Conservation (phyloP, 2,329 filamentous ascomycete genomes). For the Paraphoma sp. region DNA sequence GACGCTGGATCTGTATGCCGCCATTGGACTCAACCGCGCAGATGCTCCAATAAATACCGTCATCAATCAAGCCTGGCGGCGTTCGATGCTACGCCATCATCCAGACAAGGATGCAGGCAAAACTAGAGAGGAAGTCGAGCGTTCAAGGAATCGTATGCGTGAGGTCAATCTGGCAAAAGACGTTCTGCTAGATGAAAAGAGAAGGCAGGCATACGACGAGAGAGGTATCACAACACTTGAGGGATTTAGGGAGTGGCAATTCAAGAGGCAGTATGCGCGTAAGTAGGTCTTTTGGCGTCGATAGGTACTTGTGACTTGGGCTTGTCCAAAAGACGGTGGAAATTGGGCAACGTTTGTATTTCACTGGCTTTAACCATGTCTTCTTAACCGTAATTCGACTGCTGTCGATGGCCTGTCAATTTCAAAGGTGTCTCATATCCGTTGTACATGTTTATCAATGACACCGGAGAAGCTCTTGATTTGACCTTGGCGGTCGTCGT, state of each 20-base stretch:
- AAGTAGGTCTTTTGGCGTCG: background rate
- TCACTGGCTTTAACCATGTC: too few species aligned
- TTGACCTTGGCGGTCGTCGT: too few species aligned
- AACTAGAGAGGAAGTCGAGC: background rate
- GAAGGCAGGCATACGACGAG: slow-evolving; percentile 11
- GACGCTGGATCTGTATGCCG: background rate
- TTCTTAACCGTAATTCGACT: too few species aligned
- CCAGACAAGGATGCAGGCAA: background rate
- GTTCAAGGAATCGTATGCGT: slow-evolving; percentile 2
- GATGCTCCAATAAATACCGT: background rate
- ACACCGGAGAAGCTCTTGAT: too few species aligned
- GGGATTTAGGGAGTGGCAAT: slow-evolving; percentile 1
- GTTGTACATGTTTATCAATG: too few species aligned
- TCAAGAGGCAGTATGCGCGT: slow-evolving; percentile 6
- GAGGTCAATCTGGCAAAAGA: slow-evolving; percentile 6
- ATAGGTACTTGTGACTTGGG: background rate
- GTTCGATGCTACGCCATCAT: background rate
- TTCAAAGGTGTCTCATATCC: too few species aligned
- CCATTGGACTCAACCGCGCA: background rate
- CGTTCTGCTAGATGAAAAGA: slow-evolving; percentile 4
- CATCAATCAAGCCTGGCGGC: background rate
- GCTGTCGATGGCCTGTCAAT: too few species aligned
- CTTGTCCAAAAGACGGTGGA: too few species aligned
- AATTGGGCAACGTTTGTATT: too few species aligned
- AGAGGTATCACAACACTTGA: background rate